Conservation (phyloP, 1,139 yeast genomes). For the Yamadazyma mexicana region DNA sequence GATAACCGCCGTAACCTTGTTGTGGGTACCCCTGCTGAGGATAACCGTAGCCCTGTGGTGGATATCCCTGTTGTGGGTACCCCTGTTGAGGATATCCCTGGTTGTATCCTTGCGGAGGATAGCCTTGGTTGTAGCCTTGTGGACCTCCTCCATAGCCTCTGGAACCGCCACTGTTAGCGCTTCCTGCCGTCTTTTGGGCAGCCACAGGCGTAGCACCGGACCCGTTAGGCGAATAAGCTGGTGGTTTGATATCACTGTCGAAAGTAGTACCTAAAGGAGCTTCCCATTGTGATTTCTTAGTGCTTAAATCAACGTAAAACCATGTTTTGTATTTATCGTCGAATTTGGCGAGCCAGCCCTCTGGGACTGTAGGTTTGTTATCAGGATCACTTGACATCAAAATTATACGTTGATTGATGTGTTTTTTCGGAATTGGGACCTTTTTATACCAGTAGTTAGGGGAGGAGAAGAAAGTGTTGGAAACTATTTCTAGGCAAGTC, state of each 20-base stretch:
- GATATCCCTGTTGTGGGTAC: constrained; percentile 10
- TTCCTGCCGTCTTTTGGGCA: constrained; percentile 1
- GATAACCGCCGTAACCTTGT: constrained; percentile 22
- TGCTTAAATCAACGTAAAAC: constrained; percentile 70
- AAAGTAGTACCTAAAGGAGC: constrained; percentile 65
- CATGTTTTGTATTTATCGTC: constrained; percentile 79
- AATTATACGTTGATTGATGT: no score
- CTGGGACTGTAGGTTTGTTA: constrained; percentile 44
- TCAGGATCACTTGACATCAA: constrained; percentile 9
- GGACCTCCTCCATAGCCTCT: constrained; percentile 1
- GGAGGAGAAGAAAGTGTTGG: neutral
- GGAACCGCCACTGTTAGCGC: constrained; percentile 1
- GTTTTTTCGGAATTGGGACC: no score
- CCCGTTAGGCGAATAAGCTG: constrained; percentile 30
- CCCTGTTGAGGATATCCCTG: constrained; percentile 4
- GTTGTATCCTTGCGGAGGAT: constrained; percentile 1
- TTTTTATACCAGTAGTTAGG: no score
- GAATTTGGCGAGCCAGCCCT: constrained; percentile 86
- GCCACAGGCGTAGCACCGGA: neutral
- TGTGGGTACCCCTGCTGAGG: constrained; percentile 16
- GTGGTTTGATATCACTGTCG: constrained; percentile 34
- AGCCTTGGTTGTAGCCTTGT: neutral
- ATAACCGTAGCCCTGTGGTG: constrained; percentile 10
- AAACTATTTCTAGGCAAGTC: neutral
- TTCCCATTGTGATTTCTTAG: constrained; percentile 91